Percentiles rank a stretch among this genome's conserved stretches.
Conservation (phyloP, 768 basidiomycete species). For the Auricularia auricula-judae region DNA sequence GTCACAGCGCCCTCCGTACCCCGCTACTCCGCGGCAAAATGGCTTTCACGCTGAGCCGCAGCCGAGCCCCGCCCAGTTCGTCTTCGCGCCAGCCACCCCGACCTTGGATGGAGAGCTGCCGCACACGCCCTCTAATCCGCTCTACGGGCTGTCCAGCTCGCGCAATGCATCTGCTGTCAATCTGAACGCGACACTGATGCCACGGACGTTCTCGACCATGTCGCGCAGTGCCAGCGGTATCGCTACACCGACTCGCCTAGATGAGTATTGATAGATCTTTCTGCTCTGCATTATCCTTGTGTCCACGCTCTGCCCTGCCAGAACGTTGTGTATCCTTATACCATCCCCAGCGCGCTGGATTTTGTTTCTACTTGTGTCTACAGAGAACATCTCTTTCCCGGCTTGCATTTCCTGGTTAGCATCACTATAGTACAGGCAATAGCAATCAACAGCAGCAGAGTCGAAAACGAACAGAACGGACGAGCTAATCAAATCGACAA, state of each 20-base stretch:
- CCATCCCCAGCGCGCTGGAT: no score
- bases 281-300: not conserved
- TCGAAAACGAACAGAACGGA: not conserved
- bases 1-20: not conserved
- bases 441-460: no score
- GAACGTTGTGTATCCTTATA: not conserved
- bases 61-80: not conserved
- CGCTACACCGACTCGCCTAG: not conserved
- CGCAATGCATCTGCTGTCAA: constrained; percentile 18
- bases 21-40: not conserved
- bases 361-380: no score
- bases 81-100: not conserved
- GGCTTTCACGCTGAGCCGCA: not conserved
- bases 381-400: no score
- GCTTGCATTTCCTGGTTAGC: no score
- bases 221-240: constrained; percentile 6
- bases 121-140: constrained; percentile 5
- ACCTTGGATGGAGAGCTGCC: not conserved
- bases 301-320: not conserved
- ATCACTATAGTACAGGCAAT: no score
- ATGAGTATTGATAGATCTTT: not conserved
- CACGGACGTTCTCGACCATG: constrained; percentile 6
- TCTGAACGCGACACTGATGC: constrained; percentile 12
- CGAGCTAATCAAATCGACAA: not conserved
- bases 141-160: constrained; percentile 12